These are phyloP conservation scores for Phialophora expanda DNA, from an alignment of 2,329 filamentous ascomycete species.

Conservation along the genomic window DNA sequence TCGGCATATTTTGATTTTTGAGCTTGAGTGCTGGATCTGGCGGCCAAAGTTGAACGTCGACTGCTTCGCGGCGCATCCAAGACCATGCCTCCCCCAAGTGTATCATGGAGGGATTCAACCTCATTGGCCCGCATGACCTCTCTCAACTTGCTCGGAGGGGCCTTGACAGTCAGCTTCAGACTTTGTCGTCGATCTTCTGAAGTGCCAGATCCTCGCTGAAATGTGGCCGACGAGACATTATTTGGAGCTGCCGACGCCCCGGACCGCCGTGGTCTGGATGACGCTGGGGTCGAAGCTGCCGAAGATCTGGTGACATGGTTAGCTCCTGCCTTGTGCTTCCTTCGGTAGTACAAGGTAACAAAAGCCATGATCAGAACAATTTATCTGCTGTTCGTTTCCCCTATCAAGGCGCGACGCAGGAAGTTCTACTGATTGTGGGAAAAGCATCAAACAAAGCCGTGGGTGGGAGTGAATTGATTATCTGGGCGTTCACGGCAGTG, in stretches of 20 bases:
- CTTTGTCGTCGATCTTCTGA: slow-evolving; percentile 47
- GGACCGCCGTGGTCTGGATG: slow-evolving; percentile 48
- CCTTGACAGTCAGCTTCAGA: slow-evolving; percentile 56
- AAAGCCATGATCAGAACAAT: slow-evolving; percentile 26
- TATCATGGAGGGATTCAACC: slow-evolving; percentile 45
- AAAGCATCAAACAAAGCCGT: neutral
- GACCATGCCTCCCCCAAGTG: slow-evolving; percentile 54
- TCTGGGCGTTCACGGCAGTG: neutral
- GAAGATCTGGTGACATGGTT: slow-evolving; percentile 32
- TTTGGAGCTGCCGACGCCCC: slow-evolving; percentile 35
- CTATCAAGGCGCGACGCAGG: neutral
- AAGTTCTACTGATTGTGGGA: neutral
- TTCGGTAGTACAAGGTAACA: slow-evolving; percentile 27
- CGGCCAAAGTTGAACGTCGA: slow-evolving; percentile 40
- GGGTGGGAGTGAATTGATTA: neutral
- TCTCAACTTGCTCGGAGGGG: slow-evolving; percentile 56
- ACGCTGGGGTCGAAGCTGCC: slow-evolving; percentile 31
- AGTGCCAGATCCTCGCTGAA: slow-evolving; percentile 30
- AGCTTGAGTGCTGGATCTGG: slow-evolving; percentile 44
- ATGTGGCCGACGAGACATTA: slow-evolving; percentile 25
- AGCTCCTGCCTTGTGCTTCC: slow-evolving; percentile 23
- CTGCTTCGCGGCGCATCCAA: slow-evolving; percentile 54
- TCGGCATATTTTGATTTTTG: slow-evolving; percentile 49
- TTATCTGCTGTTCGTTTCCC: neutral
- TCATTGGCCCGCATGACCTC: slow-evolving; percentile 49